Evolutionary conservation across 345 rosid genomes (phyloP).

Genomic region (Eucalyptus sp.): DNA sequence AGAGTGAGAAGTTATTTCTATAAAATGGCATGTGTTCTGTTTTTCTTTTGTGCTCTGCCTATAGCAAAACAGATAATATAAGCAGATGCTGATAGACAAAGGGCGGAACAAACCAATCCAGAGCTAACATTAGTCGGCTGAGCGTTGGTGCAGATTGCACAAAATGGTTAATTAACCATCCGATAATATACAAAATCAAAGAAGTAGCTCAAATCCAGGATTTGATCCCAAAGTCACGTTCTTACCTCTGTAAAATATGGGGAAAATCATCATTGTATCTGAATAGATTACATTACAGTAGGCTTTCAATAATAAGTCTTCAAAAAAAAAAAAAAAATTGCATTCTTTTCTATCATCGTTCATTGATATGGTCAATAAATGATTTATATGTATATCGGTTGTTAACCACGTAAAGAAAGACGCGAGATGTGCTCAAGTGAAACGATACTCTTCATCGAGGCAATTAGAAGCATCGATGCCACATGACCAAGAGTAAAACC

Average conservation of each 20-base stretch:
- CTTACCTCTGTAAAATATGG: neutral
- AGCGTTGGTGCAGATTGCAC: neutral
- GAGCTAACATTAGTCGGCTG: neutral
- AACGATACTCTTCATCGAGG: neutral
- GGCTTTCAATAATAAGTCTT: neutral
- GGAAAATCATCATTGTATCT: neutral
- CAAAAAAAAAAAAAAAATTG: neutral
- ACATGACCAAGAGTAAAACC: neutral
- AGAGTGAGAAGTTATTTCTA: neutral
- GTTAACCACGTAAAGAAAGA: neutral
- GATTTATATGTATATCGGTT: neutral
- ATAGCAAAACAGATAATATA: neutral
- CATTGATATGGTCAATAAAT: neutral
- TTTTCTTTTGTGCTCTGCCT: neutral
- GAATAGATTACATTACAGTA: neutral
- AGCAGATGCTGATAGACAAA: neutral
- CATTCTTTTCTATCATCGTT: neutral
- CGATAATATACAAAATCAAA: neutral
- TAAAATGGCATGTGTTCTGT: neutral
- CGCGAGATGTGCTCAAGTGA: neutral
- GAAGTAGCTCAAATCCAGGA: neutral
- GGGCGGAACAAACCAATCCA: neutral
- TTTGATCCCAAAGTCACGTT: neutral
- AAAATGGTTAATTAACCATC: neutral
- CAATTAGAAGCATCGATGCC: neutral